phyloP scores from a whole-genome alignment of 2,329 filamentous ascomycete species.

The Lasiodiplodia hormozganensis region DNA sequence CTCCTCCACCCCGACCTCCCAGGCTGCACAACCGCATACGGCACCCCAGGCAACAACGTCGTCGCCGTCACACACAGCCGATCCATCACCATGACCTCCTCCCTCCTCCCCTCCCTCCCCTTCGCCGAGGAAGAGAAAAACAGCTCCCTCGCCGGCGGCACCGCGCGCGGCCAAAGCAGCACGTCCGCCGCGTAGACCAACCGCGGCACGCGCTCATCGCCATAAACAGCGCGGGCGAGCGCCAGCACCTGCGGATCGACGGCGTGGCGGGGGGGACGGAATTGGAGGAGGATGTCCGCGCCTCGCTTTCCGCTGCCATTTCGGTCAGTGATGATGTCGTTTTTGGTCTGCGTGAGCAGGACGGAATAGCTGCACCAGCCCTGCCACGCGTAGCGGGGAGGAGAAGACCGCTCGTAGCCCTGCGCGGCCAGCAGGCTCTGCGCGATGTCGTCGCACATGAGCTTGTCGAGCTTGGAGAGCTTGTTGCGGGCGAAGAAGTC shows the following conservation, averaged over 20 bases:
- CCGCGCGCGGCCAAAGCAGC: slow-evolving; percentile 28
- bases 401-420: not conserved
- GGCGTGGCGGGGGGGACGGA: slow-evolving; percentile 25
- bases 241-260: slow-evolving; percentile 33
- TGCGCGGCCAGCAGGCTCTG: slow-evolving; percentile 6
- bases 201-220: slow-evolving; percentile 35
- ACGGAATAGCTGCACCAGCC: slow-evolving; percentile 33
- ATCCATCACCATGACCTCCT: not conserved
- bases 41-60: slow-evolving; percentile 37
- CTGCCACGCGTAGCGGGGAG: slow-evolving; percentile 19
- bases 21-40: slow-evolving; percentile 32
- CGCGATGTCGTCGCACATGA: slow-evolving; percentile 25
- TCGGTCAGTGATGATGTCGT: too few relatives aligned
- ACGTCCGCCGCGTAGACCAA: not conserved
- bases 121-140: not conserved
- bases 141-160: not conserved
- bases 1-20: slow-evolving; percentile 23
- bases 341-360: not conserved
- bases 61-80: slow-evolving; percentile 39
- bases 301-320: too few relatives aligned
- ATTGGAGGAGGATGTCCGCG: slow-evolving; percentile 29
- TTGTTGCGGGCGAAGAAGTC: slow-evolving; percentile 30
- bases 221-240: slow-evolving; percentile 36
- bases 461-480: slow-evolving; percentile 6
- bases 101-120: not conserved